Base-by-base conservation (phyloP, 805 yeast species). In the Sugiyamaella floridensis region DNA sequence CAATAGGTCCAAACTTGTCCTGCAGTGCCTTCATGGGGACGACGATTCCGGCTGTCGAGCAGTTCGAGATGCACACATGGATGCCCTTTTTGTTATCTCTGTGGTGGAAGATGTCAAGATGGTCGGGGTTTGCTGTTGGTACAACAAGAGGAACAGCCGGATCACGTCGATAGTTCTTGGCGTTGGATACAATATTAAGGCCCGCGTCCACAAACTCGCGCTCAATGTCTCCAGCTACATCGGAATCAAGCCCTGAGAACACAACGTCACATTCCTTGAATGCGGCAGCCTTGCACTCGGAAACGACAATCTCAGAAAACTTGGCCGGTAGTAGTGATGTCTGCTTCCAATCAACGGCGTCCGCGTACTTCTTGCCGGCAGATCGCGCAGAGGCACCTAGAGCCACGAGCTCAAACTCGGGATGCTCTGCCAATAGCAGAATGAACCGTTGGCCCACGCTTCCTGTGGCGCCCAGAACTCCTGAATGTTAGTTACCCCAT, bases 391-490 rank as follows among this genome's bases (percentile, higher is more conserved):
- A 88, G 3, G 99, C 99, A 61, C 99, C 99, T 51, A 93, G 74
- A 7, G 82, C 93, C 53, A 79, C 76, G 45, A 93, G 71, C 68
- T 89, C 89, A 63, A 93, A 89, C 55, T 88, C 88, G 22, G 98
- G 98, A 67, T 93, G 97, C 57, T 86, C 73, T 2, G 89, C 79
- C 58, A 93, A 76, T 47, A 93, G 75, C 47, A 92, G 75, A 56
- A 93, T 90, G 68, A 93, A 93, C 62, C 98, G 80, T 71, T 93
- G 99, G 53, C 99, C 99, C 40, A 93, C 99, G 43, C 95, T 83
- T 50, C 99, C 99, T 11, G 99, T 92, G 60, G 98, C 98, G 48
- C 99, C 99, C 56, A 92, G 76, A 61, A 93, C 97, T 75, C 99
- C 99, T 60, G 28, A 4, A 4, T 32, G 37, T 32, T 32, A 32